Percentiles rank a stretch among this genome's conserved stretches.
Evolutionary conservation across 2,329 filamentous ascomycete genomes (phyloP).

Genomic region (Diaporthe sp.): DNA sequence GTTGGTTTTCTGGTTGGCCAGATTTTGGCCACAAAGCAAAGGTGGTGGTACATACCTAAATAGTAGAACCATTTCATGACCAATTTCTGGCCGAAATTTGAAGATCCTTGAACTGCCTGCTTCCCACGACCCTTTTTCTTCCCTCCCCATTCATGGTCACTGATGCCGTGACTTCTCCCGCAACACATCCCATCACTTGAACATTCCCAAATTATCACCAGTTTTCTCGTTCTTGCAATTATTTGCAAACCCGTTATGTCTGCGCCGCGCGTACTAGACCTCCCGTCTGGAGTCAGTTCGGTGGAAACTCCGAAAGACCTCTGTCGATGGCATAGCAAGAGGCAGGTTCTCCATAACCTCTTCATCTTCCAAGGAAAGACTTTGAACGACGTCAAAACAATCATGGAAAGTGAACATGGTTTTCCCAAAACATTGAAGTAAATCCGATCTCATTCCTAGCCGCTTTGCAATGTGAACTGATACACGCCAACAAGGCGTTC

Average conservation of each 20-base stretch:
- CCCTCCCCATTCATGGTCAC: neutral
- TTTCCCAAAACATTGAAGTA: slow-evolving; percentile 3
- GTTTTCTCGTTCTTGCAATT: neutral
- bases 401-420: neutral
- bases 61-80: too few species aligned
- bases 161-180: too few species aligned
- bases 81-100: too few species aligned
- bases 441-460: fast-evolving
- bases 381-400: neutral
- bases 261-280: neutral
- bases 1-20: neutral
- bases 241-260: neutral
- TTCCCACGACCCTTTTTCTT: neutral
- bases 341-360: neutral
- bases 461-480: neutral
- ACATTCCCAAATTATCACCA: neutral
- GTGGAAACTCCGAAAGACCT: neutral
- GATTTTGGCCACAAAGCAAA: neutral
- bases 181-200: neutral
- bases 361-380: neutral
- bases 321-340: neutral
- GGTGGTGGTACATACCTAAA: too few species aligned
- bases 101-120: neutral
- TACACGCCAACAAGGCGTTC: neutral
- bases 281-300: neutral